Evolutionary conservation across 139 green algal genomes (phyloP).

Genomic region (Chlamydomonas eustigma): DNA sequence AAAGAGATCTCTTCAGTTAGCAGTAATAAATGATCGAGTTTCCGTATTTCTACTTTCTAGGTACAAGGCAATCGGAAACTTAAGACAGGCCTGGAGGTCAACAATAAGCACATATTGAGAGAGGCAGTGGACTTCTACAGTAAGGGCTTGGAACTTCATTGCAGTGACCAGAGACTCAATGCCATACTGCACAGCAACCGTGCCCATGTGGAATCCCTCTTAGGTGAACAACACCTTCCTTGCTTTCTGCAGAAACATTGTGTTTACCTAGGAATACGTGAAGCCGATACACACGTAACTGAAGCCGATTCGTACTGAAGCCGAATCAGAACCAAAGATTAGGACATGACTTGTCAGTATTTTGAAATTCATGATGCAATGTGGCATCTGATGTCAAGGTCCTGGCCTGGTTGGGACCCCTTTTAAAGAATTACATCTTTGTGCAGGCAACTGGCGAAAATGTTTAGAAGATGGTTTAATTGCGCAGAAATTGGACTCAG

Average conservation of each 20-base stretch:
- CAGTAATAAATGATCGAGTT: background rate
- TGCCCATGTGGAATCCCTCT: constrained; percentile 71
- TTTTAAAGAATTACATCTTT: too few relatives aligned
- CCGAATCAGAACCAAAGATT: too few relatives aligned
- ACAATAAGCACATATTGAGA: constrained; percentile 72
- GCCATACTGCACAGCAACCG: constrained; percentile 62
- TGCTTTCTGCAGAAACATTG: too few relatives aligned
- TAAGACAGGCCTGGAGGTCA: constrained; percentile 48
- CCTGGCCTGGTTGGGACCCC: too few relatives aligned
- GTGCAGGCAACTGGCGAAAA: constrained; percentile 72
- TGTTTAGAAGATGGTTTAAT: constrained; percentile 9
- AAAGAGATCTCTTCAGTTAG: background rate
- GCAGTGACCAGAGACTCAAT: constrained; percentile 9
- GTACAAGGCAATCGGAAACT: constrained; percentile 67
- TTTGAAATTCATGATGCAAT: too few relatives aligned
- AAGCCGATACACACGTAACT: too few relatives aligned
- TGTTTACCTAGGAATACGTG: too few relatives aligned
- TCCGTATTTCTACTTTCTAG: background rate
- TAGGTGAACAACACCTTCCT: too few relatives aligned
- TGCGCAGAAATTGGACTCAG: constrained; percentile 12
- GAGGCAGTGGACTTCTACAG: constrained; percentile 72
- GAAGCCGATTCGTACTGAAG: too few relatives aligned
- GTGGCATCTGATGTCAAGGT: too few relatives aligned
- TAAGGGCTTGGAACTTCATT: constrained; percentile 25
- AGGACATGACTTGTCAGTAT: too few relatives aligned